Evolutionary conservation across 2,329 filamentous ascomycete species (phyloP).

Genomic region (Cercospora sesami): DNA sequence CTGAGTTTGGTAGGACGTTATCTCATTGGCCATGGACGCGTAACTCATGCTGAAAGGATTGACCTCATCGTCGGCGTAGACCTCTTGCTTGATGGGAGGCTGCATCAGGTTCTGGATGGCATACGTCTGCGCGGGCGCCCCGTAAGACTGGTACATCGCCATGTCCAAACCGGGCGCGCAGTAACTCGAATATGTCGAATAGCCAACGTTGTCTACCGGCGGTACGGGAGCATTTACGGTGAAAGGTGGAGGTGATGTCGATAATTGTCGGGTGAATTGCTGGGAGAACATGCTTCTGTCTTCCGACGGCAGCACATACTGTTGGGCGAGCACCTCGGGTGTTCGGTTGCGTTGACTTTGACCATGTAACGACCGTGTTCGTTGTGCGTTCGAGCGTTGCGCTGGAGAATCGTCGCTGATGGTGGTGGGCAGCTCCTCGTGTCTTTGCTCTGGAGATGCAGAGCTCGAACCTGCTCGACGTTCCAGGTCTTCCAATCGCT

Average conservation of each 20-base stretch:
- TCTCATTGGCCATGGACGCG: slow-evolving; percentile 55
- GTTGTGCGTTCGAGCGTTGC: slow-evolving; percentile 11
- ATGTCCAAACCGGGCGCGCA: slow-evolving; percentile 43
- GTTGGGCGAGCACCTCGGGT: slow-evolving; percentile 33
- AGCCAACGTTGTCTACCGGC: slow-evolving; percentile 61
- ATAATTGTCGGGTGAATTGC: slow-evolving; percentile 67
- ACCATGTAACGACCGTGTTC: slow-evolving; percentile 33
- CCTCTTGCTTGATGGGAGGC: slow-evolving; percentile 65
- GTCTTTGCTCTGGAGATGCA: slow-evolving; percentile 60
- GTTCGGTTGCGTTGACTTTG: slow-evolving; percentile 29
- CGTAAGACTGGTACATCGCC: slow-evolving; percentile 57
- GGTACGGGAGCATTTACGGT: slow-evolving; percentile 64
- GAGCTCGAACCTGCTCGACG: slow-evolving; percentile 68
- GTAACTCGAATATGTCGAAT: slow-evolving; percentile 40
- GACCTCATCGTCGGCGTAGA: slow-evolving; percentile 60
- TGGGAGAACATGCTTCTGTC: slow-evolving; percentile 65
- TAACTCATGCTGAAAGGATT: slow-evolving; percentile 69
- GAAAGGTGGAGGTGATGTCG: slow-evolving; percentile 70
- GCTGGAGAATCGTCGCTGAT: slow-evolving; percentile 9
- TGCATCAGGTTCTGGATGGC: slow-evolving; percentile 44
- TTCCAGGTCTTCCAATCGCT: slow-evolving; percentile 81
- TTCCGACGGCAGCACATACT: slow-evolving; percentile 48
- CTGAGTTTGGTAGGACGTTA: slow-evolving; percentile 62
- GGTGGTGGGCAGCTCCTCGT: slow-evolving; percentile 53
- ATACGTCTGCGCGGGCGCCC: slow-evolving; percentile 42